A percentile compares a stretch with the other conserved stretches of the same genome.
phyloP scores from a whole-genome alignment of 148 eudicot genomes.

The Pharnaceum exiguum region DNA sequence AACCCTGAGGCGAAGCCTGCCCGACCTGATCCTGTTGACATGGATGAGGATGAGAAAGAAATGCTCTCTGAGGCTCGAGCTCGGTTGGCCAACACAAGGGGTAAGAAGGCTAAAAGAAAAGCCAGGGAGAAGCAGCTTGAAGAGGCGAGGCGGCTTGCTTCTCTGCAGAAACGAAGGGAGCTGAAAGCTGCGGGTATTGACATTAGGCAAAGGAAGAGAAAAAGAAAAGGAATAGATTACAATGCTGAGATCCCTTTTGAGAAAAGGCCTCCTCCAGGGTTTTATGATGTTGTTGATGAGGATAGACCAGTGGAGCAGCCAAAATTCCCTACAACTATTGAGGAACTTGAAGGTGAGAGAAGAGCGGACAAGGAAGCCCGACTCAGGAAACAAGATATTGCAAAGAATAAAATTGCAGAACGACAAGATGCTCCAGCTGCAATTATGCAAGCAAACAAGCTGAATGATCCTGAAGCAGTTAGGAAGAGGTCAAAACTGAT shows the following conservation, averaged over 20 bases:
- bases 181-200: conserved; percentile 98
- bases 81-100: conserved; percentile 89
- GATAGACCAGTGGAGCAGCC: conserved; percentile 73
- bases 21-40: conserved; percentile 98
- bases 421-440: conserved; percentile 96
- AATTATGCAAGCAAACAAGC: conserved; percentile 93
- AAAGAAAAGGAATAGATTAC: conserved; percentile 90
- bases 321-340: conserved; percentile 86
- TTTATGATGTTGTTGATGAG: conserved; percentile 79
- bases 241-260: conserved; percentile 98
- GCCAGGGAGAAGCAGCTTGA: conserved; percentile 99
- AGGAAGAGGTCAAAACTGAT: conserved; percentile 83
- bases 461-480: conserved; percentile 93
- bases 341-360: conserved; percentile 95
- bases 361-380: conserved; percentile 91
- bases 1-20: conserved; percentile 99
- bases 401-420: conserved; percentile 88
- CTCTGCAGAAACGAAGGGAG: conserved; percentile 96
- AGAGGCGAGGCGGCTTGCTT: conserved; percentile 99
- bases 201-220: conserved; percentile 77
- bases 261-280: conserved; percentile 94
- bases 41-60: conserved; percentile 99
- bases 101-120: conserved; percentile 97
- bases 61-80: conserved; percentile 99
- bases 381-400: conserved; percentile 85